Base-by-base conservation (phyloP, 495 filamentous ascomycete species). In the Xylaria intraflava region DNA sequence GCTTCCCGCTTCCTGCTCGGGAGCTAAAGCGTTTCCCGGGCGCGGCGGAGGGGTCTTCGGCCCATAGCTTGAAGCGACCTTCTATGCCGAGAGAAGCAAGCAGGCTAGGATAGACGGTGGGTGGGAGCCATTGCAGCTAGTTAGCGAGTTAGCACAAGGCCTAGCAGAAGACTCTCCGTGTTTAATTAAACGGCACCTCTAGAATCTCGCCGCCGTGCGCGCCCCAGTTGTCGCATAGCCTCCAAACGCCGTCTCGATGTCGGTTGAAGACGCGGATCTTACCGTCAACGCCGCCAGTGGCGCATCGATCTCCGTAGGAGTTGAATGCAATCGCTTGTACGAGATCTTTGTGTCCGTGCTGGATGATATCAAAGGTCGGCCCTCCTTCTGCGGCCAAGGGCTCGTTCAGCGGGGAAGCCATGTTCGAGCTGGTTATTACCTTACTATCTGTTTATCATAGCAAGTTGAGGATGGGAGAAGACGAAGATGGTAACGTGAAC, bases 141-240 rank as follows among this genome's bases (percentile, higher is more conserved):
- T 19, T 20, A 40, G 12, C 19, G 23, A 22, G 29, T 48, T 57
- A 41, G 47, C 17, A 40, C 17, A 40, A n/a, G 17, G 53, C 26
- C 27, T 26, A 39, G 36, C 44, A 26, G 23, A 57, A 11, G 29
- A 38, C 35, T 8, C 20, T 27, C 11, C 30, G 30, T 14, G 30
- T 8, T 8, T 20, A 9, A 17, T 2, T 36, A 24, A 29, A 42
- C 66, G 76, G 70, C 77, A 90, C 90, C 78, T 95, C 88, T 57
- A 87, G 77, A 53, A 99, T 87, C 72, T 96, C 93, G 23, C 88
- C 88, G 59, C 88, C 85, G 65, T 99, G 93, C 12, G 89, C 94
- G 50, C 82, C 82, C 89, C 93, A 96, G 45, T 83, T 88, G 64
- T 96, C 93, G 59, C 82, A 84, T 38, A 90, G 69, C 35, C 81